Conservation (phyloP, 345 rosid genomes). For the Linum lewisii region DNA sequence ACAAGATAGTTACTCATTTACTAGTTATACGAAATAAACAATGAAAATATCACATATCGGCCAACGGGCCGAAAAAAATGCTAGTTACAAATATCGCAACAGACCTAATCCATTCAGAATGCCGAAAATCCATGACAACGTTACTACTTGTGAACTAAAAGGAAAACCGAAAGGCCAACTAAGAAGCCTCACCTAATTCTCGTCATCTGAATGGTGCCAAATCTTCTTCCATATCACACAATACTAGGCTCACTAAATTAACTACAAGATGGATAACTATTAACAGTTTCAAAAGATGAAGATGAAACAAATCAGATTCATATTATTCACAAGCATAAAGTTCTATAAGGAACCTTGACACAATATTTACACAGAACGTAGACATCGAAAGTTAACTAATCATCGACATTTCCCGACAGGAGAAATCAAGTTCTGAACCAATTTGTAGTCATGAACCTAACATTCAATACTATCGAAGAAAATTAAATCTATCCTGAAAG, state of each 20-base stretch:
- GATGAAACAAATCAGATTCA: not conserved
- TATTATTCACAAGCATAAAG: constrained; percentile 6
- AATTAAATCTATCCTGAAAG: too few species aligned
- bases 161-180: constrained; percentile 4
- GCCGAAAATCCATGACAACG: constrained; percentile 12
- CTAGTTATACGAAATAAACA: too few species aligned
- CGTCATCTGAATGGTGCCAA: constrained; percentile 86
- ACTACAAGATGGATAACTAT: constrained; percentile 32
- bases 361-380: constrained; percentile 71
- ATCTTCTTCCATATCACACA: constrained; percentile 93
- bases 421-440: too few species aligned
- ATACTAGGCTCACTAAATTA: constrained; percentile 63
- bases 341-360: constrained; percentile 45
- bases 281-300: constrained; percentile 5
- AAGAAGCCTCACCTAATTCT: constrained; percentile 67
- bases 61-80: too few species aligned
- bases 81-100: constrained; percentile 97
- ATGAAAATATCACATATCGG: too few species aligned
- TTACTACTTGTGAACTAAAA: constrained; percentile 8
- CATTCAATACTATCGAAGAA: too few species aligned
- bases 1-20: too few species aligned
- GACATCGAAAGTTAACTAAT: too few species aligned
- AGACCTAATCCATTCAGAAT: constrained; percentile 44
- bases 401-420: too few species aligned
- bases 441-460: too few species aligned